Evolutionary conservation across 2,329 filamentous ascomycete species (phyloP).

Genomic region (Aplosporella prunicola): DNA sequence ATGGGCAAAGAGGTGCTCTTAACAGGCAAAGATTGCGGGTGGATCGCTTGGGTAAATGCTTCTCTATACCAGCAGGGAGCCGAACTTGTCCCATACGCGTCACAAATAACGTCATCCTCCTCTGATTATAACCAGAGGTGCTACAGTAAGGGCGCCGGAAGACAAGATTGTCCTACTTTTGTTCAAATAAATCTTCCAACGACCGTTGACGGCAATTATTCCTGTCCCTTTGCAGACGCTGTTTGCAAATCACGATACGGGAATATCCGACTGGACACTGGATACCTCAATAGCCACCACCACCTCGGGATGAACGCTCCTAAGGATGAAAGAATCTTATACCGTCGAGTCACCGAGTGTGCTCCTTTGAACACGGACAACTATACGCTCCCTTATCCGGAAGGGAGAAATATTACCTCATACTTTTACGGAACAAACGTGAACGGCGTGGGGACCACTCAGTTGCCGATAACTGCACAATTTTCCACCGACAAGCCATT

Average conservation of each 20-base stretch:
- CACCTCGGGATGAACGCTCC: neutral
- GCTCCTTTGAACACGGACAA: neutral
- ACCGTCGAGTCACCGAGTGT: neutral
- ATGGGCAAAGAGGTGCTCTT: slow-evolving; percentile 6
- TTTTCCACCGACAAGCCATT: too few species aligned
- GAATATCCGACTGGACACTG: neutral
- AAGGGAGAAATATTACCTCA: too few species aligned
- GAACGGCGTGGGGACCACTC: too few species aligned
- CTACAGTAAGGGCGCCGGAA: neutral
- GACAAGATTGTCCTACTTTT: neutral
- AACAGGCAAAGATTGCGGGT: neutral
- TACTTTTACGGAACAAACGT: too few species aligned
- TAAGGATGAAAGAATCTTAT: neutral
- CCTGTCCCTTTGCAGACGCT: slow-evolving; percentile 16
- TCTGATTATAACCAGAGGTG: neutral
- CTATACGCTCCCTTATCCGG: neutral
- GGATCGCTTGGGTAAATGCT: neutral
- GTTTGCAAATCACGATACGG: slow-evolving; percentile 13
- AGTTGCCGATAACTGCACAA: too few species aligned
- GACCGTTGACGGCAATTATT: slow-evolving; percentile 8
- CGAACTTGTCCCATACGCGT: neutral
- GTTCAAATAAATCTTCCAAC: neutral
- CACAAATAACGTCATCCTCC: neutral
- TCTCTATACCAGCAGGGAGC: neutral
- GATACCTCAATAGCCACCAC: neutral